Evolutionary conservation across 108 stramenopile species (phyloP).

Genomic region (Pseudonitzschia delicatissima): DNA sequence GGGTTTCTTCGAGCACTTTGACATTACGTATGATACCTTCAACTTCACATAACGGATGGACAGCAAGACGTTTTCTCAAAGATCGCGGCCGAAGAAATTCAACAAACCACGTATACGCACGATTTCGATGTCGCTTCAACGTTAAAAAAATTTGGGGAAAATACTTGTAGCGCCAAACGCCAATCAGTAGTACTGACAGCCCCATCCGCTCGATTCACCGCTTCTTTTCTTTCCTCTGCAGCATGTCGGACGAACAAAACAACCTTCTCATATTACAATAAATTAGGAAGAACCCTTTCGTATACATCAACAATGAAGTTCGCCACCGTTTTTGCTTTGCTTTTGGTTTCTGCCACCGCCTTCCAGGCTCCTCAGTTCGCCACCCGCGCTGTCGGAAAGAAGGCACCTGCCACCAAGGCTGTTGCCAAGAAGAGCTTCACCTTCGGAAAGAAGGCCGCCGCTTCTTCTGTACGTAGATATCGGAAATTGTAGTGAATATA

Average conservation of each 20-base stretch:
- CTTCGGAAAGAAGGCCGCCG: constrained; percentile 18
- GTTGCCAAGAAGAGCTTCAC: constrained; percentile 12
- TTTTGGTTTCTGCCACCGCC: constrained; percentile 40
- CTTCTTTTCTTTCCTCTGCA: no score
- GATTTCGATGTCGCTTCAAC: no score
- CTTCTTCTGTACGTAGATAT: background rate
- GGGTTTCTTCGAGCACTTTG: background rate
- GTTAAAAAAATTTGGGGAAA: background rate
- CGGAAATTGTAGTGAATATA: no score
- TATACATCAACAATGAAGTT: constrained; percentile 32
- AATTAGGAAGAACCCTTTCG: no score
- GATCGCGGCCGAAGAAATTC: constrained; percentile 13
- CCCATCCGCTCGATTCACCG: background rate
- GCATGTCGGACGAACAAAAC: no score
- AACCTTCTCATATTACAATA: no score
- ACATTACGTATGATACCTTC: constrained; percentile 12
- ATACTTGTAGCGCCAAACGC: background rate
- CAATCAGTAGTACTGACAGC: background rate
- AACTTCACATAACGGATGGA: constrained; percentile 7
- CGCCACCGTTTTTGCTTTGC: constrained; percentile 34
- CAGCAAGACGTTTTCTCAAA: constrained; percentile 1
- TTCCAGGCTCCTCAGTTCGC: constrained; percentile 46
- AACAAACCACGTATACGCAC: constrained; percentile 8
- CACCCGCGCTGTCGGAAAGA: constrained; percentile 48
- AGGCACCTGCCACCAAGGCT: constrained; percentile 15